These are phyloP conservation scores for Blastomyces parvus DNA, from an alignment of 2,329 filamentous ascomycete species.

Conservation along the genomic window DNA sequence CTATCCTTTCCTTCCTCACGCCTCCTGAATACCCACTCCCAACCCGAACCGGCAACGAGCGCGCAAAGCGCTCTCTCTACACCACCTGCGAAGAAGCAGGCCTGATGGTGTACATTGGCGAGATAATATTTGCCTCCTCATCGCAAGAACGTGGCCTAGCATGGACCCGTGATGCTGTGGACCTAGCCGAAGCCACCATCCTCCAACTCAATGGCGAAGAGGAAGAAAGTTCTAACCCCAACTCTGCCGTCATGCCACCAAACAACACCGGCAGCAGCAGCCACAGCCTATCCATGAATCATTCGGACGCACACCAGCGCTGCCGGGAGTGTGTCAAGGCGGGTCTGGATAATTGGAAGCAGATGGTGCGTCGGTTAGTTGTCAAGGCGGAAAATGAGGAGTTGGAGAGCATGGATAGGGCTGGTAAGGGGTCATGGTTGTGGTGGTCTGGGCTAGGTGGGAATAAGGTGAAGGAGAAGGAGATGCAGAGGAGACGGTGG, in stretches of 20 bases:
- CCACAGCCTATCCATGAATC: slow-evolving; percentile 15
- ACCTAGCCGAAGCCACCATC: slow-evolving; percentile 60
- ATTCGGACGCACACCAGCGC: slow-evolving; percentile 43
- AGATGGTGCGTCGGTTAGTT: slow-evolving; percentile 64
- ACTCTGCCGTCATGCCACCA: neutral
- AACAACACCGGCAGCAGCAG: neutral
- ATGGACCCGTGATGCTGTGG: slow-evolving; percentile 85
- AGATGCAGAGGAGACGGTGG: slow-evolving; percentile 28
- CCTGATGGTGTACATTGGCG: slow-evolving; percentile 81
- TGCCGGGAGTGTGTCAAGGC: slow-evolving; percentile 70
- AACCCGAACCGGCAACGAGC: slow-evolving; percentile 58
- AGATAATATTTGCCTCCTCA: slow-evolving; percentile 74
- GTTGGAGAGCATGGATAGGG: slow-evolving; percentile 26
- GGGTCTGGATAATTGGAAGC: slow-evolving; percentile 70
- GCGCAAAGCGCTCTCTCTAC: slow-evolving; percentile 54
- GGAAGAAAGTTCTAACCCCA: slow-evolving; percentile 11
- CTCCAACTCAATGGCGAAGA: slow-evolving; percentile 25
- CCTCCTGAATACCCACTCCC: slow-evolving; percentile 59
- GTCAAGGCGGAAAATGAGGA: slow-evolving; percentile 31
- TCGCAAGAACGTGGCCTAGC: slow-evolving; percentile 61
- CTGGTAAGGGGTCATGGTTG: slow-evolving; percentile 25
- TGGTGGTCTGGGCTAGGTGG: slow-evolving; percentile 28
- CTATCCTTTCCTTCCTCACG: slow-evolving; percentile 43
- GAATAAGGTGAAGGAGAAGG: slow-evolving; percentile 22
- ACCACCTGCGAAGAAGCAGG: slow-evolving; percentile 77